A percentile compares a stretch with the other conserved stretches of the same genome.
phyloP scores from a whole-genome alignment of 306 rosid species.

The Lathyrus aphaca region DNA sequence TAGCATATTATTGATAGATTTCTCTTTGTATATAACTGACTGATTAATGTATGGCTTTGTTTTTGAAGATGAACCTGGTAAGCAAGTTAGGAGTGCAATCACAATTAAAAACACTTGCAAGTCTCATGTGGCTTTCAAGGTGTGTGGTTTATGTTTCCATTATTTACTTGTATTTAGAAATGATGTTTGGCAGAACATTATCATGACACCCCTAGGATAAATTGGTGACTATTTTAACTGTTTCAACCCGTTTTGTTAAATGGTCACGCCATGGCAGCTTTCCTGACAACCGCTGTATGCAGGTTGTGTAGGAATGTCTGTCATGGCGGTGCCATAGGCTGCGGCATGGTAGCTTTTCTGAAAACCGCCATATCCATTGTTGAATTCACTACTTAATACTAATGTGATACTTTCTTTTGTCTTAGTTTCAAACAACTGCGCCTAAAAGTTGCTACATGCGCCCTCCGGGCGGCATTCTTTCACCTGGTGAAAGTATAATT shows the following conservation, averaged over 20 bases:
- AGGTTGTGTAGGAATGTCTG: too few relatives aligned
- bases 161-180: conserved; percentile 10
- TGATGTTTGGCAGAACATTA: conserved; percentile 18
- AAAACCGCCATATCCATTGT: too few relatives aligned
- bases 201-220: conserved; percentile 7
- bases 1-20: neutral
- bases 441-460: conserved; percentile 99
- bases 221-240: neutral
- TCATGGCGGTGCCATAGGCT: too few relatives aligned
- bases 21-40: neutral
- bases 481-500: conserved; percentile 80
- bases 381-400: neutral
- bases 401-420: conserved; percentile 41
- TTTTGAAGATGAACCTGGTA: conserved; percentile 90
- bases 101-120: conserved; percentile 90
- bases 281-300: too few relatives aligned
- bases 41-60: conserved; percentile 43
- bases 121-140: conserved; percentile 95
- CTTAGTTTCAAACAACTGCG: conserved; percentile 96
- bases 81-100: conserved; percentile 93
- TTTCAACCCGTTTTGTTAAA: neutral
- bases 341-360: too few relatives aligned
- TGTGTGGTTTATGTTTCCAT: conserved; percentile 50
- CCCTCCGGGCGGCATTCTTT: conserved; percentile 93
- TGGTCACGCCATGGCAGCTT: too few relatives aligned